A percentile compares a stretch with the other conserved stretches of the same genome.
These are phyloP conservation scores for Sordariomycetes sp. DNA, from an alignment of 2,329 filamentous ascomycete genomes.

Conservation along the genomic window DNA sequence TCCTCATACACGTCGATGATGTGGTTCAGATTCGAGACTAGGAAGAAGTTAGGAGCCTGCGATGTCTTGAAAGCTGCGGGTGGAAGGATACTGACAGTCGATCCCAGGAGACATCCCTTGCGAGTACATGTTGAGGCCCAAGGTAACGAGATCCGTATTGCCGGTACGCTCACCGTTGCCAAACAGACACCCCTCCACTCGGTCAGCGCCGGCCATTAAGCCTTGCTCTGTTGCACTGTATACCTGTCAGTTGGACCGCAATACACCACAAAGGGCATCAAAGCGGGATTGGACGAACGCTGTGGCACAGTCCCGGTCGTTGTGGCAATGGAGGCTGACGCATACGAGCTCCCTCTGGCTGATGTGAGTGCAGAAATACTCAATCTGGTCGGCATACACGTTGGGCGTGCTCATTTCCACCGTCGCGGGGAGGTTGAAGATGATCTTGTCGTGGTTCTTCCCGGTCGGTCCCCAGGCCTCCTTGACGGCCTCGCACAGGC, in stretches of 20 bases:
- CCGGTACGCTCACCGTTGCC: conserved; percentile 47
- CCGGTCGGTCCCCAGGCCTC: conserved; percentile 72
- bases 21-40: conserved; percentile 14
- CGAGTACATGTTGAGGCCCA: conserved; percentile 36
- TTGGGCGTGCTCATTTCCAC: conserved; percentile 94
- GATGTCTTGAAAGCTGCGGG: conserved; percentile 44
- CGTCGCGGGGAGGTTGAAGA: conserved; percentile 94
- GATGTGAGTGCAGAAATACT: conserved; percentile 87
- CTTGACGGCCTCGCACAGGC: conserved; percentile 89
- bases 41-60: conserved; percentile 59
- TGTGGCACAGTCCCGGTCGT: conserved; percentile 45
- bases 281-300: conserved; percentile 25
- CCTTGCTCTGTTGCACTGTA: conserved; percentile 62
- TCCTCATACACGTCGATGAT: conserved; percentile 57
- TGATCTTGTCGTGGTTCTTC: conserved; percentile 59
- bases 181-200: conserved; percentile 80
- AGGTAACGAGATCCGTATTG: conserved; percentile 3
- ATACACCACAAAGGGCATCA: no score
- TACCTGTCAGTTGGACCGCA: no score
- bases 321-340: conserved; percentile 91
- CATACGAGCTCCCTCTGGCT: conserved; percentile 76
- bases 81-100: no score
- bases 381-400: conserved; percentile 90
- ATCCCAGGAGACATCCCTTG: conserved; percentile 27
- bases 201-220: conserved; percentile 80